A percentile compares a stretch with the other conserved stretches of the same genome.
Conservation (phyloP, 441 rosid genomes). For the Mallotus repandus region DNA sequence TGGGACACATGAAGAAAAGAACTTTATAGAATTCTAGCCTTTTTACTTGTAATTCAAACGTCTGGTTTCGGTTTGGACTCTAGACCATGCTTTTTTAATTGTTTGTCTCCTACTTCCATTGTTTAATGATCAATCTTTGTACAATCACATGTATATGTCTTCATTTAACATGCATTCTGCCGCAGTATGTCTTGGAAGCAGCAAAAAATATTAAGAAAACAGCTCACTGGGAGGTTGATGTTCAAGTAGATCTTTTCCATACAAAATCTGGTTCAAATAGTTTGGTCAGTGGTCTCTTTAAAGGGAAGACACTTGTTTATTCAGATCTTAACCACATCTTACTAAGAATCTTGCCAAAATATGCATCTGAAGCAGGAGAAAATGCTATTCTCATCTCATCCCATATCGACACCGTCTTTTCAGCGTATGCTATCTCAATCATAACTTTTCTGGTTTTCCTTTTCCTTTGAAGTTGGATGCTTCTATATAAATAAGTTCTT, state of each 20-base stretch:
- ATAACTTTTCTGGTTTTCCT: not conserved
- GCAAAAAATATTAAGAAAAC: slow-evolving; percentile 57
- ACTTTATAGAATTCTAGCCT: not conserved
- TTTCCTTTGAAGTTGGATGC: slow-evolving; percentile 1
- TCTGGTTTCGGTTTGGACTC: not conserved
- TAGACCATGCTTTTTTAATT: not conserved
- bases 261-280: slow-evolving; percentile 63
- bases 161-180: slow-evolving; percentile 29
- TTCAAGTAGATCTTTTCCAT: slow-evolving; percentile 77
- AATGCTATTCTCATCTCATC: slow-evolving; percentile 86
- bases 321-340: slow-evolving; percentile 75
- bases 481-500: not conserved
- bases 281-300: slow-evolving; percentile 61
- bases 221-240: slow-evolving; percentile 90
- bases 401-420: slow-evolving; percentile 91
- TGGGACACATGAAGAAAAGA: not conserved
- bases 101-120: not conserved
- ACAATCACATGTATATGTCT: slow-evolving; percentile 14
- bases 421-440: slow-evolving; percentile 54
- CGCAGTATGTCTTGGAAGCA: slow-evolving; percentile 78
- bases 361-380: slow-evolving; percentile 67
- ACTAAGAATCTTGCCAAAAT: slow-evolving; percentile 77
- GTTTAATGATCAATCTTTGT: slow-evolving; percentile 10
- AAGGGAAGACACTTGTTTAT: slow-evolving; percentile 79
- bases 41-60: not conserved